These are phyloP conservation scores for Paracoccidioides lutzii DNA, from an alignment of 2,329 filamentous ascomycete genomes.

Conservation along the genomic window DNA sequence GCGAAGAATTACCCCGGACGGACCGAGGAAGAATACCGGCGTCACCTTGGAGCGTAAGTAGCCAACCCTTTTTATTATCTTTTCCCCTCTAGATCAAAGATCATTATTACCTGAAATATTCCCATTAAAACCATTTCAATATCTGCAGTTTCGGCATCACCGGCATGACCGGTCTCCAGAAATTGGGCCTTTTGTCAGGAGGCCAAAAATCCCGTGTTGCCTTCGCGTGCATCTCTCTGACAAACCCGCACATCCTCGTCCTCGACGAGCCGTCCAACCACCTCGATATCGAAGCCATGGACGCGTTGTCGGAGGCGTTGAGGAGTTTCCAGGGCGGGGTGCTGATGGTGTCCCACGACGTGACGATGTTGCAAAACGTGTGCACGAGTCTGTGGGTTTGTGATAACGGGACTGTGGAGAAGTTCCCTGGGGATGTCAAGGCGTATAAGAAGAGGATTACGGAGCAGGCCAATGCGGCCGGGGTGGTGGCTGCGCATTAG, in stretches of 20 bases:
- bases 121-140: background rate
- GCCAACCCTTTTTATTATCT: background rate
- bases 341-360: conserved; percentile 97
- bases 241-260: conserved; percentile 91
- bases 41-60: conserved; percentile 80
- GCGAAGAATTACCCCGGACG: conserved; percentile 78
- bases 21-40: conserved; percentile 91
- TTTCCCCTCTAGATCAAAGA: background rate
- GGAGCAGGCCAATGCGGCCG: conserved; percentile 74
- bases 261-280: conserved; percentile 98
- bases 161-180: conserved; percentile 90
- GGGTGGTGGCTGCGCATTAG: conserved; percentile 48
- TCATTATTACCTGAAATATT: background rate
- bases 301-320: conserved; percentile 75
- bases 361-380: conserved; percentile 95
- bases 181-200: conserved; percentile 86
- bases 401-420: conserved; percentile 83
- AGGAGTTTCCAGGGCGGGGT: conserved; percentile 85
- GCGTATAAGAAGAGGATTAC: conserved; percentile 95
- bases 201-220: conserved; percentile 97
- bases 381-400: conserved; percentile 95
- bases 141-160: conserved; percentile 52
- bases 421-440: conserved; percentile 90
- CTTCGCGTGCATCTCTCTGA: conserved; percentile 88
- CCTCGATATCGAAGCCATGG: conserved; percentile 98